phyloP scores from a whole-genome alignment of 305 asterid species.

The Coffea humblotiana region DNA sequence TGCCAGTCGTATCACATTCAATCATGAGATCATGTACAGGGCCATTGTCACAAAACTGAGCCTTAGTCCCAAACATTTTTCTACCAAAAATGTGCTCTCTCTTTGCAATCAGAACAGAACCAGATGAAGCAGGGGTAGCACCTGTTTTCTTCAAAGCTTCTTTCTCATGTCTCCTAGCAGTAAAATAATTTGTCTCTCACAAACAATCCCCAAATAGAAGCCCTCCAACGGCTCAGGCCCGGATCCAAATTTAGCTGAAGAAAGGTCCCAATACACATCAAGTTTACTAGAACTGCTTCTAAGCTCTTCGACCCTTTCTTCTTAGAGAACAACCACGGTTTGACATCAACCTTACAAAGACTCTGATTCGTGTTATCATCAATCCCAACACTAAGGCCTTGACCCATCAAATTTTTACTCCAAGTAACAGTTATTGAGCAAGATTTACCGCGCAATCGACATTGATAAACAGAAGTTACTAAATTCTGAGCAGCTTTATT shows the following conservation, averaged over 20 bases:
- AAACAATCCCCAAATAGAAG: slow-evolving; percentile 51
- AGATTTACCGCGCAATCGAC: slow-evolving; percentile 52
- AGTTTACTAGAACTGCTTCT: slow-evolving; percentile 47
- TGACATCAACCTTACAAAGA: slow-evolving; percentile 62
- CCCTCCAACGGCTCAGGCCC: slow-evolving; percentile 76
- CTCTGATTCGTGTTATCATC: slow-evolving; percentile 49
- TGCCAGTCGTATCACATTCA: slow-evolving; percentile 54
- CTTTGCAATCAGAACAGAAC: slow-evolving; percentile 51
- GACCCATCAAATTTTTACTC: slow-evolving; percentile 75
- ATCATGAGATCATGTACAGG: slow-evolving; percentile 48
- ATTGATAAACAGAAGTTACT: slow-evolving; percentile 55
- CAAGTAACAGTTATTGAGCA: slow-evolving; percentile 56
- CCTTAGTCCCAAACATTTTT: slow-evolving; percentile 49
- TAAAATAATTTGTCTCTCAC: slow-evolving; percentile 52
- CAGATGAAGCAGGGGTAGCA: slow-evolving; percentile 36
- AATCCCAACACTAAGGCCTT: slow-evolving; percentile 58
- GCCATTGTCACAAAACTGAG: slow-evolving; percentile 46
- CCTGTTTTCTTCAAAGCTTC: slow-evolving; percentile 58
- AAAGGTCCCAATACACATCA: slow-evolving; percentile 66
- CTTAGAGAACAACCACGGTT: slow-evolving; percentile 70
- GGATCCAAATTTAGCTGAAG: slow-evolving; percentile 63
- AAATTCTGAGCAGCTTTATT: slow-evolving; percentile 50
- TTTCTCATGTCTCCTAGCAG: slow-evolving; percentile 63
- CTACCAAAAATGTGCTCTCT: slow-evolving; percentile 62
- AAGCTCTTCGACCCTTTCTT: slow-evolving; percentile 65